Evolutionary conservation across 140 eudicot genomes (phyloP).

Genomic region (Bidens hawaiensis): DNA sequence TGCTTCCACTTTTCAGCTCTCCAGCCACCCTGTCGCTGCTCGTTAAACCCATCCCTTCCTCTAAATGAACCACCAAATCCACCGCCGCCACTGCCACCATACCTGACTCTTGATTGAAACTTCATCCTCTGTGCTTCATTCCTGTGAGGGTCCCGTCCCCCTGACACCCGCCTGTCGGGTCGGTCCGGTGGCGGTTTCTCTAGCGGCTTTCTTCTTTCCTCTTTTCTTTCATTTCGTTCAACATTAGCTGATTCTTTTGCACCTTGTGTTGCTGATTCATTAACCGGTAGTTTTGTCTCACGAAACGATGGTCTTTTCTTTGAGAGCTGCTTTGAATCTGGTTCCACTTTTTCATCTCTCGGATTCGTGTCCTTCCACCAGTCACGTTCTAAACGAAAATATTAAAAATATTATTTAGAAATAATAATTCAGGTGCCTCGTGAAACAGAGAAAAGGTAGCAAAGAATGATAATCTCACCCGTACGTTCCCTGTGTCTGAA

Average conservation of each 20-base stretch:
- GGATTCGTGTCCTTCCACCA: constrained; percentile 58
- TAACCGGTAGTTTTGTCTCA: constrained; percentile 59
- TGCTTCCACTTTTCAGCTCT: constrained; percentile 96
- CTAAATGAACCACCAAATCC: constrained; percentile 34
- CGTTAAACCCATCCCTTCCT: constrained; percentile 53
- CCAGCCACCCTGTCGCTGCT: constrained; percentile 50
- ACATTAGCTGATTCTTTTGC: constrained; percentile 9
- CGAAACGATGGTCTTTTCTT: constrained; percentile 77
- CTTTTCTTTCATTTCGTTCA: constrained; percentile 37
- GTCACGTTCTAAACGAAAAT: constrained; percentile 49
- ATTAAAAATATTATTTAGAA: not conserved
- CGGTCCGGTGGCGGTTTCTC: constrained; percentile 30
- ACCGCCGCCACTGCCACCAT: constrained; percentile 25
- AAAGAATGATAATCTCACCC: constrained; percentile 36
- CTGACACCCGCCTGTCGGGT: constrained; percentile 33
- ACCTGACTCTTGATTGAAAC: constrained; percentile 44
- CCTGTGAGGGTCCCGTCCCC: constrained; percentile 43
- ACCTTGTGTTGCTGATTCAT: constrained; percentile 33
- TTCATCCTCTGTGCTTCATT: constrained; percentile 36
- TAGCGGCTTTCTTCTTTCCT: constrained; percentile 41
- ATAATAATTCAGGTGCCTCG: not conserved
- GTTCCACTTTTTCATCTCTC: constrained; percentile 35
- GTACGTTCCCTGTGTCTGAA: constrained; percentile 46
- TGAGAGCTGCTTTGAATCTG: constrained; percentile 37
- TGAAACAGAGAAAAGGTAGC: not conserved